Conservation (phyloP, 306 rosid species). For the Cicer chorassanicum region DNA sequence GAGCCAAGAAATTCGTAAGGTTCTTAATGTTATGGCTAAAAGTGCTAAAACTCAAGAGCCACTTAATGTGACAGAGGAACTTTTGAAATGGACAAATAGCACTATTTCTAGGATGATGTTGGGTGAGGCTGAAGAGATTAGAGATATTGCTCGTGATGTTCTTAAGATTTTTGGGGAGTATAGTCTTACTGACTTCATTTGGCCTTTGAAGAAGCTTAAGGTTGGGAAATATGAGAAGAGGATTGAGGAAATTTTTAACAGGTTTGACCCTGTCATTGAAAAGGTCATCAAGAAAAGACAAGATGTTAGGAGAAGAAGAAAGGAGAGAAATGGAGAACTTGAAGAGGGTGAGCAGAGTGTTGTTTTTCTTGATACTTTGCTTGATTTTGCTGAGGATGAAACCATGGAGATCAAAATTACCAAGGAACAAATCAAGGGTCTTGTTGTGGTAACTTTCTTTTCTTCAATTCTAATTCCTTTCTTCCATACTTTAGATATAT, state of each 20-base stretch:
- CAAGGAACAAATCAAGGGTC: conserved; percentile 50
- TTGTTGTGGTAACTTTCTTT: conserved; percentile 43
- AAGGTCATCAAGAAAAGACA: conserved; percentile 48
- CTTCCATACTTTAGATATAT: too few species aligned
- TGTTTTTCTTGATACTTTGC: conserved; percentile 48
- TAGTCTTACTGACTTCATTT: conserved; percentile 47
- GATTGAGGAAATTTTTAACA: conserved; percentile 34
- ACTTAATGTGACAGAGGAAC: conserved; percentile 50
- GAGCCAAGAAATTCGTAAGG: conserved; percentile 39
- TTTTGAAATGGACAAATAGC: conserved; percentile 48
- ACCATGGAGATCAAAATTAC: conserved; percentile 46
- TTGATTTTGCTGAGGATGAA: conserved; percentile 45
- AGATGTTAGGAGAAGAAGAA: conserved; percentile 36
- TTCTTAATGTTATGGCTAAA: conserved; percentile 36
- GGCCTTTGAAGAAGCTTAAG: conserved; percentile 49
- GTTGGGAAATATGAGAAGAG: conserved; percentile 51
- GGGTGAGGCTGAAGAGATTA: conserved; percentile 50
- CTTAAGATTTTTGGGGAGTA: conserved; percentile 52
- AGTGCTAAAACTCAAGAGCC: conserved; percentile 40
- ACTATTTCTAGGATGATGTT: conserved; percentile 54
- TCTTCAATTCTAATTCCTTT: neutral
- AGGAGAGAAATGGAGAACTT: conserved; percentile 16
- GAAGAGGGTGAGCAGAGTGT: conserved; percentile 23
- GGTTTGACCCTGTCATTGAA: conserved; percentile 49
- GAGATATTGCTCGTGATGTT: conserved; percentile 47